A percentile compares a stretch with the other conserved stretches of the same genome.
Evolutionary conservation across 192 early-diverging fungal genomes (phyloP).

Genomic region (Backusella tuberculispora): DNA sequence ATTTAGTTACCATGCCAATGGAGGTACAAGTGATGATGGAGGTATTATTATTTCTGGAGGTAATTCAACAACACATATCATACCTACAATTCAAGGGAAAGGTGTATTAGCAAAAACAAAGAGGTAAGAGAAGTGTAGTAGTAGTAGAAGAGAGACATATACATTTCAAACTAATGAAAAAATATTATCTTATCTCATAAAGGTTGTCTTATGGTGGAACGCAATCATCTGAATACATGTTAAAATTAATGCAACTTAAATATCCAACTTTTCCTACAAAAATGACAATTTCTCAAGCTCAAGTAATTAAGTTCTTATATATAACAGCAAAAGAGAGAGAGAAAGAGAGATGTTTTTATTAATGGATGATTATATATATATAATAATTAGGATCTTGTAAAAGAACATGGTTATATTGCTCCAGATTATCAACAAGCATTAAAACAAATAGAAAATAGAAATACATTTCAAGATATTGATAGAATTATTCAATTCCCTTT

Average conservation of each 20-base stretch:
- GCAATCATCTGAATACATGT: slow-evolving; percentile 78
- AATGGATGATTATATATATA: no score
- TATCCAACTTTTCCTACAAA: slow-evolving; percentile 89
- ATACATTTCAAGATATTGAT: slow-evolving; percentile 66
- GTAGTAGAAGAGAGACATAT: neutral
- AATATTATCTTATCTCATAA: neutral
- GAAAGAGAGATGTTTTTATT: no score
- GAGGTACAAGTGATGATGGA: slow-evolving; percentile 56
- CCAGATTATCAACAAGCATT: slow-evolving; percentile 78
- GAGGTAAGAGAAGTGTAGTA: slow-evolving; percentile 53
- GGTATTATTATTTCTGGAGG: slow-evolving; percentile 78
- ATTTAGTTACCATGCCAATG: slow-evolving; percentile 85
- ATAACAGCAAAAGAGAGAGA: no score
- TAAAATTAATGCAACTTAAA: slow-evolving; percentile 88
- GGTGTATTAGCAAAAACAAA: slow-evolving; percentile 67
- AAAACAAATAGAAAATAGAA: slow-evolving; percentile 59
- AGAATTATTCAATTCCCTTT: slow-evolving; percentile 84
- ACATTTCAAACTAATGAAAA: neutral
- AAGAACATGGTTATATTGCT: slow-evolving; percentile 71
- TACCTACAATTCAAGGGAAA: slow-evolving; percentile 71
- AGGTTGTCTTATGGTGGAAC: slow-evolving; percentile 82
- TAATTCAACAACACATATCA: slow-evolving; percentile 71
- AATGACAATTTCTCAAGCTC: slow-evolving; percentile 73
- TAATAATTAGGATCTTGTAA: slow-evolving; percentile 52
- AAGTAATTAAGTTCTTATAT: slow-evolving; percentile 30